These are phyloP conservation scores for Aspergillus awamori DNA, from an alignment of 2,329 filamentous ascomycete genomes.

Conservation along the genomic window DNA sequence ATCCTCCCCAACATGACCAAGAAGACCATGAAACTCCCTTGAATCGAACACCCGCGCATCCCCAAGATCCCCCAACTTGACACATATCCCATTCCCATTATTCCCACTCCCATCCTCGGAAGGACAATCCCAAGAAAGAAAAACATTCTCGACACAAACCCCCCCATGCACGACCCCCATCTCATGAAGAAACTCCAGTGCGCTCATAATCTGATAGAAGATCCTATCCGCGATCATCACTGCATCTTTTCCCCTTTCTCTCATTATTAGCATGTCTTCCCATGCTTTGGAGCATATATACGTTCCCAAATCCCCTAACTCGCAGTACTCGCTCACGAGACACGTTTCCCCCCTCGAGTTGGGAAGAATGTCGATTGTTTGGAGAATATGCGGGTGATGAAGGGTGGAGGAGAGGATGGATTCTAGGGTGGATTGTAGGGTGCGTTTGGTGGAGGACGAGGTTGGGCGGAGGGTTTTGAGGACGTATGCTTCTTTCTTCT, in stretches of 20 bases:
- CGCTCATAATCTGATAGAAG: constrained; percentile 65
- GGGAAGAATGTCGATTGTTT: constrained; percentile 29
- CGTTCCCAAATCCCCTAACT: constrained; percentile 69
- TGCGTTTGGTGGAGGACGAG: constrained; percentile 4
- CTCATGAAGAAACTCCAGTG: constrained; percentile 67
- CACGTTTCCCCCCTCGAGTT: constrained; percentile 34
- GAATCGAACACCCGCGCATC: constrained; percentile 12
- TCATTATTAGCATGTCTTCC: constrained; percentile 39
- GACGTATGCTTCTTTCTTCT: constrained; percentile 16
- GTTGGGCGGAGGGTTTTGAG: constrained; percentile 34
- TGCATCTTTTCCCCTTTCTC: background rate
- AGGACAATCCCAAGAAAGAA: constrained; percentile 71
- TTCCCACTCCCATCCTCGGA: background rate
- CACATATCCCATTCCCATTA: constrained; percentile 52
- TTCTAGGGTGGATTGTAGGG: constrained; percentile 14
- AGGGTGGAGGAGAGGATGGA: constrained; percentile 21
- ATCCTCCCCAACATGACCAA: background rate
- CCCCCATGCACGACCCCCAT: constrained; percentile 89
- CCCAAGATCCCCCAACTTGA: constrained; percentile 96
- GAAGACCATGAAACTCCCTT: too few relatives aligned
- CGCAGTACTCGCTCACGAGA: constrained; percentile 52
- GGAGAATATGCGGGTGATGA: constrained; percentile 34
- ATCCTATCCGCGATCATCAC: constrained; percentile 78
- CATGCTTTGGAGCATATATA: constrained; percentile 80
- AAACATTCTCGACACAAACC: constrained; percentile 90